phyloP scores from a whole-genome alignment of 345 rosid genomes.

The Salix suchowensis region DNA sequence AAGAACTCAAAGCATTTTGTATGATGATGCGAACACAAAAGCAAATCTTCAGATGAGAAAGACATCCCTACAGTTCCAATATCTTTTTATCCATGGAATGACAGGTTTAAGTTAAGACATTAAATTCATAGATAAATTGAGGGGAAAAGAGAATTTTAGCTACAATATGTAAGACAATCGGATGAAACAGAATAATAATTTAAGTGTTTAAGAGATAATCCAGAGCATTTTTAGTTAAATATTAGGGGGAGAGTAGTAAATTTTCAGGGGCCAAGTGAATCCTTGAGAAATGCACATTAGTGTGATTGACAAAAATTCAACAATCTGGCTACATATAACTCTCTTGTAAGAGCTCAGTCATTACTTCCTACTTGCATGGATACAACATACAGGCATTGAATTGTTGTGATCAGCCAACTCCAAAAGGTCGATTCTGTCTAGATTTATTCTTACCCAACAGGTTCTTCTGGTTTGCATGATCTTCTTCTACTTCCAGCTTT shows the following conservation, averaged over 20 bases:
- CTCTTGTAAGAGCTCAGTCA: neutral
- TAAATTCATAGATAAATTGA: neutral
- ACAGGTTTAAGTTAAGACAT: neutral
- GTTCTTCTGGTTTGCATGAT: constrained; percentile 39
- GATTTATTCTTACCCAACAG: constrained; percentile 42
- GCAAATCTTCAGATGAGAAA: neutral
- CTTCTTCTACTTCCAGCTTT: constrained; percentile 62
- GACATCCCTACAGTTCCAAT: neutral
- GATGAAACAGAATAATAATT: neutral
- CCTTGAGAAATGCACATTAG: too few species aligned
- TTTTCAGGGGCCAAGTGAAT: neutral
- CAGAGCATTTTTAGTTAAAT: neutral
- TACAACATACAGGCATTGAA: neutral
- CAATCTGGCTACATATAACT: neutral
- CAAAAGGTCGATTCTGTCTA: constrained; percentile 42
- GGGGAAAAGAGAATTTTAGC: neutral
- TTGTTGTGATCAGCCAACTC: constrained; percentile 27
- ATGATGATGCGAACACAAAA: neutral
- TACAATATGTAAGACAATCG: neutral
- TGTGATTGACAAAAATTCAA: neutral
- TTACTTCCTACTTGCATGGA: neutral
- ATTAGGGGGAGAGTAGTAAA: neutral
- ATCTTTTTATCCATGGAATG: neutral
- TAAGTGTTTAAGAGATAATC: neutral
- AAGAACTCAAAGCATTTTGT: neutral